Evolutionary conservation across 1,284 basidiomycete genomes (phyloP).

Genomic region (Pisolithus thermaeus): DNA sequence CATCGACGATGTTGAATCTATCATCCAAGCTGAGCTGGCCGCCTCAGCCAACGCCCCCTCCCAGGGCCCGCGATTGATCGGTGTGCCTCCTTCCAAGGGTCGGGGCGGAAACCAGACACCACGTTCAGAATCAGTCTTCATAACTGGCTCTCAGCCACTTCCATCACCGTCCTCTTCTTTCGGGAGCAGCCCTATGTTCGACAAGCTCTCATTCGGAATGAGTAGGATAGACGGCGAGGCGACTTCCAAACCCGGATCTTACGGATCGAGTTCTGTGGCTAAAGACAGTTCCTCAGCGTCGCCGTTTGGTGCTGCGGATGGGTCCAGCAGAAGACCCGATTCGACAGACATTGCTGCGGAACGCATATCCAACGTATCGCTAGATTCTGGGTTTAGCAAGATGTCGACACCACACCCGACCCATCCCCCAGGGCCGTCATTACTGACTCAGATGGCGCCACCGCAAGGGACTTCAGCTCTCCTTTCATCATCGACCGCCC

Average conservation of each 20-base stretch:
- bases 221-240: conserved; percentile 58
- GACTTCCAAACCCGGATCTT: conserved; percentile 18
- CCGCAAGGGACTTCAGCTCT: conserved; percentile 12
- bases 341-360: conserved; percentile 49
- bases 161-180: conserved; percentile 74
- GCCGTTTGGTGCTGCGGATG: conserved; percentile 13
- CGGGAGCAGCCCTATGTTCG: conserved; percentile 75
- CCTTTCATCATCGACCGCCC: conserved; percentile 13
- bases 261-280: conserved; percentile 18
- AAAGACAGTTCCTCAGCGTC: conserved; percentile 16
- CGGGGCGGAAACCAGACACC: conserved; percentile 98
- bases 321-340: conserved; percentile 28
- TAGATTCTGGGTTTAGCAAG: conserved; percentile 52
- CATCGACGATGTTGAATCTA: conserved; percentile 95
- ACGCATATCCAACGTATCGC: conserved; percentile 61
- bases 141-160: conserved; percentile 91
- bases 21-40: conserved; percentile 84
- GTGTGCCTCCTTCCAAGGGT: conserved; percentile 92
- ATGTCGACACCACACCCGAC: conserved; percentile 39
- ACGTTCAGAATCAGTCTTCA: conserved; percentile 82
- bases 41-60: conserved; percentile 42
- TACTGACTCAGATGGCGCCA: conserved; percentile 77
- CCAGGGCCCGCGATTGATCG: conserved; percentile 78
- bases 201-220: conserved; percentile 93
- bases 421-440: conserved; percentile 60